Evolutionary conservation across 2,329 filamentous ascomycete genomes (phyloP).

Genomic region (Mariannaea elegans): DNA sequence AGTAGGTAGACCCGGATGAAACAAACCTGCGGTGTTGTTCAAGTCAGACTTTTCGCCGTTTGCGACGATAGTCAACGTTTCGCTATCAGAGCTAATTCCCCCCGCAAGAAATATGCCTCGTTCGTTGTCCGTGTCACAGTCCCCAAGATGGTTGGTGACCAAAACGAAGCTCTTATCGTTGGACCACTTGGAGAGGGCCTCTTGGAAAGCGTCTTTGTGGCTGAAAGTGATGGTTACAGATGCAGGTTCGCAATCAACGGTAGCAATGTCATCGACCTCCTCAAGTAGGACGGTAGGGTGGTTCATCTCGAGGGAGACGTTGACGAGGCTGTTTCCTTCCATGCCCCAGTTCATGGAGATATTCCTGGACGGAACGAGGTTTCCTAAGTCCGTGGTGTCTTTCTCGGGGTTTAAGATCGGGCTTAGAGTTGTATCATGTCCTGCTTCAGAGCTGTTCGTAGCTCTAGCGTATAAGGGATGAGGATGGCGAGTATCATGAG

Average conservation of each 20-base stretch:
- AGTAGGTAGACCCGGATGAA: not conserved
- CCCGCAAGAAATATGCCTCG: conserved; percentile 50
- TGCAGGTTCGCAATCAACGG: conserved; percentile 20
- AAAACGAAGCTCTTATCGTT: conserved; percentile 42
- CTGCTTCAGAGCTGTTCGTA: conserved; percentile 5
- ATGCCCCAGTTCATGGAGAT: conserved; percentile 21
- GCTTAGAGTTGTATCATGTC: conserved; percentile 21
- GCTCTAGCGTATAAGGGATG: not conserved
- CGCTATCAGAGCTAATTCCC: conserved; percentile 39
- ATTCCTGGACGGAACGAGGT: conserved; percentile 24
- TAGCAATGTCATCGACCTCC: conserved; percentile 17
- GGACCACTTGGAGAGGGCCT: conserved; percentile 23
- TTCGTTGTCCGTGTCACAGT: conserved; percentile 51
- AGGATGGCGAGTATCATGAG: not conserved
- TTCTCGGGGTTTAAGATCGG: conserved; percentile 18
- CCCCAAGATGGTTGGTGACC: conserved; percentile 53
- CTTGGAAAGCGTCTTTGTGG: conserved; percentile 15
- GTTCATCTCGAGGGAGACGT: conserved; percentile 29
- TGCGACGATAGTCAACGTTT: conserved; percentile 43
- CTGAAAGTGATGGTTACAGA: conserved; percentile 25
- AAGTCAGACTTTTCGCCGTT: conserved; percentile 44
- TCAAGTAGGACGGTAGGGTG: conserved; percentile 30
- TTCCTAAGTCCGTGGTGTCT: conserved; percentile 16
- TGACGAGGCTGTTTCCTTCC: conserved; percentile 17
- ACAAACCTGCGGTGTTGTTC: conserved; percentile 47